phyloP scores from a whole-genome alignment of 2,329 filamentous ascomycete species.

The Chlorencoelia australis region DNA sequence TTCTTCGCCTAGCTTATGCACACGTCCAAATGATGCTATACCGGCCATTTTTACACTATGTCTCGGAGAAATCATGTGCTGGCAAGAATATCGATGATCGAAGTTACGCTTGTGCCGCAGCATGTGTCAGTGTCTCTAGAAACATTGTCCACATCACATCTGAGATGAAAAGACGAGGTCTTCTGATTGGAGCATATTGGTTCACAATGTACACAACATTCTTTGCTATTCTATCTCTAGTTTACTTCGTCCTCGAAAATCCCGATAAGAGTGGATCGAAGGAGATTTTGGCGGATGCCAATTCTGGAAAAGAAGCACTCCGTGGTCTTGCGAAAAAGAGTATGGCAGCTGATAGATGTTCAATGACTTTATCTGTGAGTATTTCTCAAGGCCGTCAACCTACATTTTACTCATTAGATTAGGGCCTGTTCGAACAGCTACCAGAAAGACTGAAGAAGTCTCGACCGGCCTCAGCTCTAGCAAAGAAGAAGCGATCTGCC shows the following conservation, averaged over 20 bases:
- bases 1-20: slow-evolving; percentile 69
- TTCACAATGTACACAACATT: slow-evolving; percentile 79
- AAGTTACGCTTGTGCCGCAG: slow-evolving; percentile 64
- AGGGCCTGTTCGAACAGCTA: slow-evolving; percentile 77
- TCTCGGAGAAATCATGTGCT: slow-evolving; percentile 52
- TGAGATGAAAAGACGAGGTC: slow-evolving; percentile 64
- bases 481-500: slow-evolving; percentile 48
- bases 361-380: slow-evolving; percentile 63
- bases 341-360: slow-evolving; percentile 81
- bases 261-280: slow-evolving; percentile 63
- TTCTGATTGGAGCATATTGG: slow-evolving; percentile 77
- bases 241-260: slow-evolving; percentile 75
- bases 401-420: too few relatives aligned
- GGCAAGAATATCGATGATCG: slow-evolving; percentile 58
- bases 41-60: slow-evolving; percentile 74
- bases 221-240: slow-evolving; percentile 67
- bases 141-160: slow-evolving; percentile 73
- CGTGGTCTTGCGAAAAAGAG: slow-evolving; percentile 71
- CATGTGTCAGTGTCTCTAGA: slow-evolving; percentile 47
- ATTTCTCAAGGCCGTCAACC: too few relatives aligned
- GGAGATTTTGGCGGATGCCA: slow-evolving; percentile 77
- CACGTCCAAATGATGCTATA: slow-evolving; percentile 79
- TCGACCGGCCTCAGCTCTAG: slow-evolving; percentile 28
- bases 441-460: slow-evolving; percentile 58
- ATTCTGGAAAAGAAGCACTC: slow-evolving; percentile 75